phyloP scores from a whole-genome alignment of 2,329 filamentous ascomycete genomes.

The Apiospora sp. region DNA sequence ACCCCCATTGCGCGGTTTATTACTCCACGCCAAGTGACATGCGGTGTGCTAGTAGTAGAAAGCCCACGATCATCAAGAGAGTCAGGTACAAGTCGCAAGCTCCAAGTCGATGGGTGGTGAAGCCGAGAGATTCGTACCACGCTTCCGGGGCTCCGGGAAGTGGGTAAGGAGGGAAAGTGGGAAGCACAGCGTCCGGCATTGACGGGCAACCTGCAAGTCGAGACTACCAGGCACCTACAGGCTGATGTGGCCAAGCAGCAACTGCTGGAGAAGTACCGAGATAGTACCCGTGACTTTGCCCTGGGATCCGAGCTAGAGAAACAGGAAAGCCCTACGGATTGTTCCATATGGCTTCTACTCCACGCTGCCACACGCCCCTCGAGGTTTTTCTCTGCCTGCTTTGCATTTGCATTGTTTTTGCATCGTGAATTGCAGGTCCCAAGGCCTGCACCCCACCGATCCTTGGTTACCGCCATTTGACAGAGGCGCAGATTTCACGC shows the following conservation, averaged over 20 bases:
- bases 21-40: neutral
- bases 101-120: neutral
- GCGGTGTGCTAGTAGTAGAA: conserved; percentile 3
- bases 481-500: conserved; percentile 13
- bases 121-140: conserved; percentile 18
- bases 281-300: conserved; percentile 1
- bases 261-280: neutral
- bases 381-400: conserved; percentile 5
- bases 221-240: neutral
- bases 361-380: conserved; percentile 17
- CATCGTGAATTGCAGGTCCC: conserved; percentile 11
- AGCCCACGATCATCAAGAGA: neutral
- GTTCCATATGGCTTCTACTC: conserved; percentile 25
- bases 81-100: neutral
- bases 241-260: neutral
- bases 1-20: conserved; percentile 16
- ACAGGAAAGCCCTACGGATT: conserved; percentile 20
- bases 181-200: conserved; percentile 3
- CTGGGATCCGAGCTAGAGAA: neutral
- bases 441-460: conserved; percentile 17
- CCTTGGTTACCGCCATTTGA: conserved; percentile 25
- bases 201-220: neutral
- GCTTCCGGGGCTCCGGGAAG: conserved; percentile 21
- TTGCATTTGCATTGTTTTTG: conserved; percentile 13
- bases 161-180: neutral